Percentiles rank a stretch among this genome's conserved stretches.
phyloP scores from a whole-genome alignment of 352 stramenopile species.

The Phytophthora citricola region DNA sequence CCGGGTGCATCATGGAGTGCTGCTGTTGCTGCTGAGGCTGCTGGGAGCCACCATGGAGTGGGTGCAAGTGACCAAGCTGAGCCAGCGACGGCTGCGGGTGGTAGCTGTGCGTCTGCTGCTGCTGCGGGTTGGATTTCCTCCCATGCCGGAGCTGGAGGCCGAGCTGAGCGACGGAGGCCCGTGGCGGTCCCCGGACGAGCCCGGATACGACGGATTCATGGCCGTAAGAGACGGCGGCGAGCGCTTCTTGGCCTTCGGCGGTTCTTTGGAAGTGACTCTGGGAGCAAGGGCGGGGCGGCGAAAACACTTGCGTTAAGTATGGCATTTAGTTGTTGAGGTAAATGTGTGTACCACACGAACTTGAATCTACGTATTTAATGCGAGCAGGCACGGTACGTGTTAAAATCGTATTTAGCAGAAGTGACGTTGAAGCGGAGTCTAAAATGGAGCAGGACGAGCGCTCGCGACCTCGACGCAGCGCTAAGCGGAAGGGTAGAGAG shows the following conservation, averaged over 20 bases:
- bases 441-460: conserved; percentile 16
- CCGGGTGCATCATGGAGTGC: conserved; percentile 63
- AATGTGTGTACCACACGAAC: conserved; percentile 2
- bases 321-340: background rate
- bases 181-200: conserved; percentile 71
- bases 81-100: conserved; percentile 72
- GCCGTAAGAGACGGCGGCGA: conserved; percentile 1
- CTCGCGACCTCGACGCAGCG: conserved; percentile 8
- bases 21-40: conserved; percentile 32
- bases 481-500: conserved; percentile 18
- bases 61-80: conserved; percentile 74
- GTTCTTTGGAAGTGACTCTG: conserved; percentile 28
- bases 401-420: background rate
- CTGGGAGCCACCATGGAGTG: conserved; percentile 66
- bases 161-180: conserved; percentile 52
- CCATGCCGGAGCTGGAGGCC: conserved; percentile 36
- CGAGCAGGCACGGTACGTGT: background rate
- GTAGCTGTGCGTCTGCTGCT: conserved; percentile 58
- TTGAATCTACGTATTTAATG: conserved; percentile 3
- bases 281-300: conserved; percentile 8
- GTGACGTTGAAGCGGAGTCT: conserved; percentile 7
- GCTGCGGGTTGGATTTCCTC: conserved; percentile 38
- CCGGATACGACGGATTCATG: conserved; percentile 86
- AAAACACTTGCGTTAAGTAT: conserved; percentile 7
- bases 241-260: conserved; percentile 23